Percentiles rank a stretch among this genome's conserved stretches.
phyloP scores from a whole-genome alignment of 164 flowering plant species.

The Piper betle region DNA sequence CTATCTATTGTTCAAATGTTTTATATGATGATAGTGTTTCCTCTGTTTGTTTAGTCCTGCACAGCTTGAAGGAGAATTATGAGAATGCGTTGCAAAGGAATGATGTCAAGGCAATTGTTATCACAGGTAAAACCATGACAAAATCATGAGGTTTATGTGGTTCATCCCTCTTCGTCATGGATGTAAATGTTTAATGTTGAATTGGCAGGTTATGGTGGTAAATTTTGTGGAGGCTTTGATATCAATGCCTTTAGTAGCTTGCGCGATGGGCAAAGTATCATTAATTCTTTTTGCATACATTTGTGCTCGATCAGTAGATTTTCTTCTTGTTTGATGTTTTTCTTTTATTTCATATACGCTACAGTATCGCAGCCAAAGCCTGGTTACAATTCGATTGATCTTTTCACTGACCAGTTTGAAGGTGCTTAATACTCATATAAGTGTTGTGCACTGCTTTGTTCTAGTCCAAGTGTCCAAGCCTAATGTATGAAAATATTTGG shows the following conservation, averaged over 20 bases:
- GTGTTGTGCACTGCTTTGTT: neutral
- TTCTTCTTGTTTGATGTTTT: neutral
- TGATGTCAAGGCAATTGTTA: constrained; percentile 91
- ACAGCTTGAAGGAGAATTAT: constrained; percentile 51
- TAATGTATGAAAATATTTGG: neutral
- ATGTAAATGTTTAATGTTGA: neutral
- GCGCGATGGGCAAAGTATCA: constrained; percentile 40
- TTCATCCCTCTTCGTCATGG: constrained; percentile 2
- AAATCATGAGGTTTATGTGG: neutral
- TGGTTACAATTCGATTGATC: constrained; percentile 56
- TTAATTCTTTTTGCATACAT: neutral
- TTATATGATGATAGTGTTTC: too few relatives aligned
- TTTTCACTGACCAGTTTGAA: constrained; percentile 56
- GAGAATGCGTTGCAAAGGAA: constrained; percentile 59
- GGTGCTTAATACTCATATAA: constrained; percentile 27
- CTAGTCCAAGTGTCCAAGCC: neutral
- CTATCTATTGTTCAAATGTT: too few relatives aligned
- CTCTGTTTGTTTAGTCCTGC: constrained; percentile 32
- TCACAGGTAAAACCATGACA: constrained; percentile 39
- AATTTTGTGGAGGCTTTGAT: constrained; percentile 91
- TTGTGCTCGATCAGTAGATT: neutral
- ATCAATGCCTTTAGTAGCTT: constrained; percentile 51
- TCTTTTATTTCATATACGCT: constrained; percentile 1
- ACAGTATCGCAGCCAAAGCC: constrained; percentile 42
- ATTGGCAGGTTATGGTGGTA: constrained; percentile 56